These are phyloP conservation scores for Paecilomyces sp. DNA, from an alignment of 2,329 filamentous ascomycete genomes.

Conservation along the genomic window DNA sequence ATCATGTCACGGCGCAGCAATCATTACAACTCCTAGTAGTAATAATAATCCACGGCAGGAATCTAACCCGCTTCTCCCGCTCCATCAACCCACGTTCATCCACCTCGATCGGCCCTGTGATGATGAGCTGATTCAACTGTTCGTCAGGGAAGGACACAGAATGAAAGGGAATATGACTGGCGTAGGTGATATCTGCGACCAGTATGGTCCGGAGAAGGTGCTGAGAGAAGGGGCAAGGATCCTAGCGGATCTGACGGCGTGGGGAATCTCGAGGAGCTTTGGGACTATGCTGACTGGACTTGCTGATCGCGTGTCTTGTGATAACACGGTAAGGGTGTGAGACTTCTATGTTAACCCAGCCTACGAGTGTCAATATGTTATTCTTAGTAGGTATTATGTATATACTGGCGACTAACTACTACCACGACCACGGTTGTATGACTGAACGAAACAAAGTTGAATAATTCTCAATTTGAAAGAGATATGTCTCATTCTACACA, in stretches of 20 bases:
- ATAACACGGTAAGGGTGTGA: neutral
- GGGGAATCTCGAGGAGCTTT: slow-evolving; percentile 28
- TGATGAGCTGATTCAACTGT: slow-evolving; percentile 52
- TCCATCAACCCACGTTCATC: slow-evolving; percentile 36
- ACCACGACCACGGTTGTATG: too few species aligned
- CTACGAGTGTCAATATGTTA: too few species aligned
- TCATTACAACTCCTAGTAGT: neutral
- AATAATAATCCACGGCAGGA: neutral
- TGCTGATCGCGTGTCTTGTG: slow-evolving; percentile 14
- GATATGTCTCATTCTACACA: neutral
- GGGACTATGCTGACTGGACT: slow-evolving; percentile 24
- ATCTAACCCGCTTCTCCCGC: slow-evolving; percentile 3
- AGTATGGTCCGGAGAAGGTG: slow-evolving; percentile 29
- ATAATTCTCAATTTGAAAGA: neutral
- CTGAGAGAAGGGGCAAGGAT: slow-evolving; percentile 33
- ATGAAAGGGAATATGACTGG: slow-evolving; percentile 48
- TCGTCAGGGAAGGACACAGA: slow-evolving; percentile 42
- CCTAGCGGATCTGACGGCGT: slow-evolving; percentile 24
- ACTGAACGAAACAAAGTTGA: too few species aligned
- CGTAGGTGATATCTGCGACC: slow-evolving; percentile 44
- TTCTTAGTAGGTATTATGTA: too few species aligned
- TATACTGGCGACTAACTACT: too few species aligned
- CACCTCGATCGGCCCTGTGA: slow-evolving; percentile 50
- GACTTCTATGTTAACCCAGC: too few species aligned
- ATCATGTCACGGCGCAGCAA: slow-evolving; percentile 14